phyloP scores from a whole-genome alignment of 768 basidiomycete species.

The Phylloporus scabripes region DNA sequence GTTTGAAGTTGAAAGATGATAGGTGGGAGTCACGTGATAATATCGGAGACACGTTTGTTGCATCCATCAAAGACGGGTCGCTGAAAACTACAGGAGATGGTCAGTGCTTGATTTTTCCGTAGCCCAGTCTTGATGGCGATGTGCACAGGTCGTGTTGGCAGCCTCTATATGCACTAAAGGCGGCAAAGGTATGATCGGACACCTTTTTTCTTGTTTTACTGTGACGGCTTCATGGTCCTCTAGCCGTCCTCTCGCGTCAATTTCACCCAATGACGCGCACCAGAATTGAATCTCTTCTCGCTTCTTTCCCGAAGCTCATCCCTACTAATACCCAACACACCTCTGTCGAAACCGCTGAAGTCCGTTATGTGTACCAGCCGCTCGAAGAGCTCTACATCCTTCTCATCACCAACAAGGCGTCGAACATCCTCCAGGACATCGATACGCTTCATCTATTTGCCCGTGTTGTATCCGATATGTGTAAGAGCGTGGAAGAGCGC shows the following conservation, averaged over 20 bases:
- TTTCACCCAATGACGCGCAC: constrained; percentile 91
- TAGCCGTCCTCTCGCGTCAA: constrained; percentile 94
- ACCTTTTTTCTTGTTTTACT: not conserved
- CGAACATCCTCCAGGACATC: constrained; percentile 98
- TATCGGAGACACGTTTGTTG: constrained; percentile 10
- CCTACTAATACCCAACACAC: constrained; percentile 93
- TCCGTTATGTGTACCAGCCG: constrained; percentile 95
- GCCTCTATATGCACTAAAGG: constrained; percentile 91
- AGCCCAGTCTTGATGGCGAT: constrained; percentile 4
- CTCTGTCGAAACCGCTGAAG: constrained; percentile 92
- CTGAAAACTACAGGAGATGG: constrained; percentile 15
- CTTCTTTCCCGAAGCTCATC: constrained; percentile 96
- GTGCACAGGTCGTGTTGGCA: constrained; percentile 76
- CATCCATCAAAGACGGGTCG: not conserved
- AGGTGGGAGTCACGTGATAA: constrained; percentile 16
- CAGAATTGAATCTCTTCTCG: constrained; percentile 90
- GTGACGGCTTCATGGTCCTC: not conserved
- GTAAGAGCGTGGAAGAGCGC: constrained; percentile 78
- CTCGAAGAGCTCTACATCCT: constrained; percentile 96
- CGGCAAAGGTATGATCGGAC: constrained; percentile 71
- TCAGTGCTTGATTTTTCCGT: constrained; percentile 4
- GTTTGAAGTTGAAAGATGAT: no score
- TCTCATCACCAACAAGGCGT: constrained; percentile 96
- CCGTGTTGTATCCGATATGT: constrained; percentile 88
- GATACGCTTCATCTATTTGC: constrained; percentile 93